Evolutionary conservation across 129 eudicot genomes (phyloP).

Genomic region (sunflower (Helianthus annuus)): HanXRQr2.0-SUNRISE NC_035441.2:160505083-160505582

Average conservation of each 20-base stretch:
- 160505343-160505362: constrained; percentile 66
- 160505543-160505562: constrained; percentile 33
- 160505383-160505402: constrained; percentile 80
- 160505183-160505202: constrained; percentile 48
- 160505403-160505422: constrained; percentile 2
- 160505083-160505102: constrained; percentile 78
- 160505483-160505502: constrained; percentile 14
- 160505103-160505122: constrained; percentile 73
- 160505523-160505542: constrained; percentile 43
- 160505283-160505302: constrained; percentile 60
- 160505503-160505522: constrained; percentile 46
- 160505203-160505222: not conserved
- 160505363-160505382: constrained; percentile 87
- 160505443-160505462: constrained; percentile 6
- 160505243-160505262: not conserved
- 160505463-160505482: not conserved
- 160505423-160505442: constrained; percentile 13
- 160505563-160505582: constrained; percentile 1
- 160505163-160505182: constrained; percentile 76
- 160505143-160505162: constrained; percentile 73
- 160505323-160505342: constrained; percentile 89
- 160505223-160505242: too few relatives aligned
- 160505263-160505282: not conserved
- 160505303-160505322: constrained; percentile 82
- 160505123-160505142: constrained; percentile 75